Conservation (phyloP, 768 basidiomycete species). For the Amanita muscaria region DNA sequence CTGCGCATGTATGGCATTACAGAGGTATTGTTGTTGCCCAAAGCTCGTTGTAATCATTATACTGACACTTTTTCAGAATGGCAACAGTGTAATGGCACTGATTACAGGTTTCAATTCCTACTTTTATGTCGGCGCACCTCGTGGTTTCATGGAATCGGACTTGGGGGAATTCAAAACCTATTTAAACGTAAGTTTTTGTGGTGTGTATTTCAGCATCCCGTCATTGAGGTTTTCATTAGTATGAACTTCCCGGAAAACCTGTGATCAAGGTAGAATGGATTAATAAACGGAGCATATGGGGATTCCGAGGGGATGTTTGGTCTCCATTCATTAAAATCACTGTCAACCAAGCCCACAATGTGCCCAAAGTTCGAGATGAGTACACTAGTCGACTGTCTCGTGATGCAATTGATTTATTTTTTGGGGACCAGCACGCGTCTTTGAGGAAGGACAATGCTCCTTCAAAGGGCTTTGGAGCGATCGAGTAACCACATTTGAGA, state of each 20-base stretch:
- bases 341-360: slow-evolving; percentile 56
- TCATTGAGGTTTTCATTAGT: no score
- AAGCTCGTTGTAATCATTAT: not conserved
- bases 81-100: slow-evolving; percentile 83
- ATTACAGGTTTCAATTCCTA: slow-evolving; percentile 84
- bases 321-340: slow-evolving; percentile 82
- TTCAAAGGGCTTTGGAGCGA: slow-evolving; percentile 53
- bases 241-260: slow-evolving; percentile 7
- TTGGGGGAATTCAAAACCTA: slow-evolving; percentile 52
- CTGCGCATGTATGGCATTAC: slow-evolving; percentile 88
- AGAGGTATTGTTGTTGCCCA: slow-evolving; percentile 42
- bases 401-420: slow-evolving; percentile 11
- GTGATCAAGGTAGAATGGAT: slow-evolving; percentile 52
- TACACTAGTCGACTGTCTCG: slow-evolving; percentile 17
- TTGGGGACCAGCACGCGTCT: slow-evolving; percentile 42
- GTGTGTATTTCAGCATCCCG: no score
- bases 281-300: slow-evolving; percentile 72
- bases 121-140: slow-evolving; percentile 84
- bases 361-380: slow-evolving; percentile 92
- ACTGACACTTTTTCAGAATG: slow-evolving; percentile 37
- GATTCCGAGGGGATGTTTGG: slow-evolving; percentile 76
- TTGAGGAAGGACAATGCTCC: slow-evolving; percentile 67
- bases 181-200: slow-evolving; percentile 56
- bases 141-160: slow-evolving; percentile 70
- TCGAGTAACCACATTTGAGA: slow-evolving; percentile 73